These are phyloP conservation scores for Ophiostoma tasmaniense DNA, from an alignment of 2,329 filamentous ascomycete species.

Conservation along the genomic window DNA sequence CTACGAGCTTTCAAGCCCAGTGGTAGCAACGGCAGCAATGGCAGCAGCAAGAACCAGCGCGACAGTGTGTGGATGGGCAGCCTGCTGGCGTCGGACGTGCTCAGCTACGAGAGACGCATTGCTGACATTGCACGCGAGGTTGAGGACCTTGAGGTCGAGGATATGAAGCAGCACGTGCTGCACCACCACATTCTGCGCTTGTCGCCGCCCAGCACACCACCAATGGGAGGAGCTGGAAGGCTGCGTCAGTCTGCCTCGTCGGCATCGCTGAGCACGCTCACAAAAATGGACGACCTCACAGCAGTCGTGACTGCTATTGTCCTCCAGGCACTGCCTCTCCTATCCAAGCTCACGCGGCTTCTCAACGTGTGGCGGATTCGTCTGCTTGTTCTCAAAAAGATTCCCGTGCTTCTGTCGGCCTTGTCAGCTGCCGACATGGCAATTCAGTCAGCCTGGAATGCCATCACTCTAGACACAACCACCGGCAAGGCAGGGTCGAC, in stretches of 20 bases:
- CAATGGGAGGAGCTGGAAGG: background rate
- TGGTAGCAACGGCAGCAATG: background rate
- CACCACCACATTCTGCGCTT: slow-evolving; percentile 64
- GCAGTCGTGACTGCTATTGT: slow-evolving; percentile 86
- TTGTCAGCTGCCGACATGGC: slow-evolving; percentile 59
- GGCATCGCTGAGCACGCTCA: slow-evolving; percentile 42
- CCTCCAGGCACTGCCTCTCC: slow-evolving; percentile 74
- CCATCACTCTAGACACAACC: slow-evolving; percentile 33
- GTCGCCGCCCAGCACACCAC: slow-evolving; percentile 42
- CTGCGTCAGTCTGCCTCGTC: slow-evolving; percentile 29
- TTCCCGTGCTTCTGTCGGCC: slow-evolving; percentile 59
- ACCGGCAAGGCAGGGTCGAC: slow-evolving; percentile 19
- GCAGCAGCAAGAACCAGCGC: background rate
- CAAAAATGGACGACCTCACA: slow-evolving; percentile 78
- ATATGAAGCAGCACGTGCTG: slow-evolving; percentile 81
- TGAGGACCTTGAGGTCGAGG: slow-evolving; percentile 66
- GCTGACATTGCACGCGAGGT: slow-evolving; percentile 64
- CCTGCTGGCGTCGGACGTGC: slow-evolving; percentile 55
- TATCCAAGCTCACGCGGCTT: slow-evolving; percentile 65
- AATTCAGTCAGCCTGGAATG: slow-evolving; percentile 58
- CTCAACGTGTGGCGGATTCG: slow-evolving; percentile 72
- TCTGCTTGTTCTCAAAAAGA: slow-evolving; percentile 62
- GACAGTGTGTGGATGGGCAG: slow-evolving; percentile 56
- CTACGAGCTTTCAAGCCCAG: background rate
- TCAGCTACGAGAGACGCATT: slow-evolving; percentile 61